Evolutionary conservation across 345 rosid genomes (phyloP), one percentile per base, ranked within the genome.

Genomic region (Microthlaspi erraticum): DNA sequence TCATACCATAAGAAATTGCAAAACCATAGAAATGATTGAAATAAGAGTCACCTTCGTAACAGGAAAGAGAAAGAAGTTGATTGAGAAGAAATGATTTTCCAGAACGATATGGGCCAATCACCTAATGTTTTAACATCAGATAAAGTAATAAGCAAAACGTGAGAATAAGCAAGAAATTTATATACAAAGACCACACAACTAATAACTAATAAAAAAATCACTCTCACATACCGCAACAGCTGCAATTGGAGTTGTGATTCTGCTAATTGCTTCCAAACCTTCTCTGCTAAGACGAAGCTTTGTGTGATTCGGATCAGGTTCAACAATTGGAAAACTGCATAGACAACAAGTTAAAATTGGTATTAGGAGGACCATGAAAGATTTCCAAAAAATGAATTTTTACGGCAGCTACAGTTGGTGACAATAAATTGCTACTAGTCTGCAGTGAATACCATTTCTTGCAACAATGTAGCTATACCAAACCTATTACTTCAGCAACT

Each of bases 61-160:
- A 94, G 60, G 99, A 94, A 56, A 94, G 97, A 42, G 99, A 92
- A 74, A 92, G 99, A 77, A 94, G 98, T 62, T 94, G 99, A 87
- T 94, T 94, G 53, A 94, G 98, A 62, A 94, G 81, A 85, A 94
- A 94, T 1, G 99, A 95, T 78, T 95, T 95, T 68, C 99, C 99
- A 8, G 99, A 95, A 61, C 99, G 97, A 64, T 95, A 92, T 41
- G 99, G 99, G 60, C 99, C 99, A 78, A 95, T 95, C 32, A 92
- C 98, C 99, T 95, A 84, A 78, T 72, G 64, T 73, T 67, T 64
- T 43, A 81, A 81, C 60, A 60, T 71, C 71, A 53, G 36, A 66
- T 37, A 31, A 48, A 54, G 20, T 2, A 29, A 46, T 44, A 75
- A 60, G 71, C 64, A 77, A 71, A 48, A 69, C 10, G 10, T 17